Percentiles rank a stretch among this genome's conserved stretches.
Evolutionary conservation across 1,284 basidiomycete species (phyloP).

Genomic region (Exobasidium cylindrosporum): DNA sequence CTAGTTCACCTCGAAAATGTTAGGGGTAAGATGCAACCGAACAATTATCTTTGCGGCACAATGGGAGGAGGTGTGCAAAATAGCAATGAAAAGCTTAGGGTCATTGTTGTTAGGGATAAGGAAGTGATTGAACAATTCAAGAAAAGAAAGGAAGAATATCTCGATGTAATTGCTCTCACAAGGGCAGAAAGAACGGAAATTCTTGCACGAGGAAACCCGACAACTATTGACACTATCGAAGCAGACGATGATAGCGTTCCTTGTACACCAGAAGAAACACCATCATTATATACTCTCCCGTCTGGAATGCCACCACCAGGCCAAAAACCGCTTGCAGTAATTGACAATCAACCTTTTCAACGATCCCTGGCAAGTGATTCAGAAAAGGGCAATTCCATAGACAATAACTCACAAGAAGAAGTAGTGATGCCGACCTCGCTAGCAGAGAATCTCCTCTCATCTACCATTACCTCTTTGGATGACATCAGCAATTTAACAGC

Average conservation of each 20-base stretch:
- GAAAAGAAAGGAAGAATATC: neutral
- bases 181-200: neutral
- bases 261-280: neutral
- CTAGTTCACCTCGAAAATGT: neutral
- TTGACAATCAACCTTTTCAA: neutral
- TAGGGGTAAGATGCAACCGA: neutral
- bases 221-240: too few relatives aligned
- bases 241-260: neutral
- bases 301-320: neutral
- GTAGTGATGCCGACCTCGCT: neutral
- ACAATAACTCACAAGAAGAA: neutral
- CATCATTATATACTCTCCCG: neutral
- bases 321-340: neutral
- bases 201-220: neutral
- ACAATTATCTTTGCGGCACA: constrained; percentile 5
- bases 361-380: neutral
- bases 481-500: neutral
- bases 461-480: neutral
- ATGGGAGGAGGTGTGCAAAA: neutral
- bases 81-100: neutral
- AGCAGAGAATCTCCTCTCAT: neutral
- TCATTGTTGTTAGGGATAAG: neutral
- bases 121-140: neutral
- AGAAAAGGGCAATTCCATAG: neutral
- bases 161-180: neutral